phyloP scores from a whole-genome alignment of 2,329 filamentous ascomycete species.

The Colletotrichum noveboracense region DNA sequence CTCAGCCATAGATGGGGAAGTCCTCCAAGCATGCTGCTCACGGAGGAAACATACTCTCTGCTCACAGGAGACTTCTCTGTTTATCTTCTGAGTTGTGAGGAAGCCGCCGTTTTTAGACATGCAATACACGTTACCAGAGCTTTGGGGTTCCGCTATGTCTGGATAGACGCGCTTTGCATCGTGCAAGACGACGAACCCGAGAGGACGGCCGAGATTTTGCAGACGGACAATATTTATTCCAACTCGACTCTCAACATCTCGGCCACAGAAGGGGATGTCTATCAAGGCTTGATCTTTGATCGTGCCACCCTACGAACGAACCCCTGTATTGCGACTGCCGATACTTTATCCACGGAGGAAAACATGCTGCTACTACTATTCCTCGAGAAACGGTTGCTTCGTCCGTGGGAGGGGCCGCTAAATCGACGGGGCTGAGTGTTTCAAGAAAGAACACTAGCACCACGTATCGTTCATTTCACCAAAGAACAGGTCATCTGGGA shows the following conservation, averaged over 20 bases:
- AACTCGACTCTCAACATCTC: background rate
- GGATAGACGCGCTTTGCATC: too few species aligned
- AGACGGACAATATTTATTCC: too few species aligned
- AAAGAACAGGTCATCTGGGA: background rate
- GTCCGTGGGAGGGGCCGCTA: background rate
- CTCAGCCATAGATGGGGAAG: background rate
- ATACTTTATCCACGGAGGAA: background rate
- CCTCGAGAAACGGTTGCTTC: background rate
- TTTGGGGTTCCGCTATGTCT: too few species aligned
- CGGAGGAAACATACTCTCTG: background rate
- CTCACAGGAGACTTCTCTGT: background rate
- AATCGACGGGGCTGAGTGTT: background rate
- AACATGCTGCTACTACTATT: background rate
- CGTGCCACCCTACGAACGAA: background rate
- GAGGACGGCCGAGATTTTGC: too few species aligned
- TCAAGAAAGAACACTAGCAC: background rate
- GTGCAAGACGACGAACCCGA: too few species aligned
- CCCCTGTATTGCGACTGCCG: background rate
- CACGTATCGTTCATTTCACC: background rate
- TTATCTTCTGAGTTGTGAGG: background rate
- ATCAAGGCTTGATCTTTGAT: background rate
- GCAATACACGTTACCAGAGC: background rate
- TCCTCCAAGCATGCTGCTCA: background rate
- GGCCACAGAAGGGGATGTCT: background rate
- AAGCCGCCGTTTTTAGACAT: background rate